Percentiles rank a stretch among this genome's conserved stretches.
Evolutionary conservation across 1,139 yeast genomes (phyloP).

Genomic region (Fermentozyma sake): DNA sequence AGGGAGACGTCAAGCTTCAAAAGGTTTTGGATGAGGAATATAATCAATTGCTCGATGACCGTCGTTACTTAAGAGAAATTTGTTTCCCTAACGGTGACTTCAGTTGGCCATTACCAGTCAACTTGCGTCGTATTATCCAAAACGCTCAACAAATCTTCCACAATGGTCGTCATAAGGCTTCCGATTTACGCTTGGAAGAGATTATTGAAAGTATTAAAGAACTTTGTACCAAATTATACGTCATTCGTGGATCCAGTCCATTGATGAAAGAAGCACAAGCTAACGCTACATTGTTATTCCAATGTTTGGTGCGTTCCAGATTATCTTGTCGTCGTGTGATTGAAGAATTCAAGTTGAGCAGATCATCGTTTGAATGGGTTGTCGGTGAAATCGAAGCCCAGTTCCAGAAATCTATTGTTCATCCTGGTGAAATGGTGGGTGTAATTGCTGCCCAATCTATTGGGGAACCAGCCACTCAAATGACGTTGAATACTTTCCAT

Average conservation of each 20-base stretch:
- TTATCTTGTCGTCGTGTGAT: constrained; percentile 86
- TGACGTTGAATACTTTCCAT: constrained; percentile 99
- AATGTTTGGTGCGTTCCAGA: constrained; percentile 87
- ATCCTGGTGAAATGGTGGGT: constrained; percentile 99
- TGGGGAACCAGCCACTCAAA: constrained; percentile 99
- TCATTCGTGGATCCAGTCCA: constrained; percentile 77
- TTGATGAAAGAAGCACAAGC: constrained; percentile 82
- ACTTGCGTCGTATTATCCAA: constrained; percentile 92
- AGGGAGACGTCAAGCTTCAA: constrained; percentile 86
- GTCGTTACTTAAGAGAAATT: constrained; percentile 69
- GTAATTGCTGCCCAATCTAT: constrained; percentile 98
- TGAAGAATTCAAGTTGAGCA: constrained; percentile 83
- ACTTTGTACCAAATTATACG: constrained; percentile 62
- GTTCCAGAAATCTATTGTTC: constrained; percentile 87
- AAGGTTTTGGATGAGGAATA: constrained; percentile 79
- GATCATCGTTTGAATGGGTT: constrained; percentile 92
- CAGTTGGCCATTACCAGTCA: constrained; percentile 97
- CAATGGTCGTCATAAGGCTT: constrained; percentile 83
- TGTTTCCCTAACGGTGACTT: constrained; percentile 92
- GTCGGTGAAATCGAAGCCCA: constrained; percentile 90
- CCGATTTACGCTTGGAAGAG: constrained; percentile 83
- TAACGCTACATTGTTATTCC: constrained; percentile 87
- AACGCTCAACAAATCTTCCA: constrained; percentile 97
- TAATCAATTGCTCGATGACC: constrained; percentile 69
- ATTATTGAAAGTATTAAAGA: constrained; percentile 70